Percentiles rank a stretch among this genome's conserved stretches.
phyloP scores from a whole-genome alignment of 177 flowering plant genomes.

The Vitis hybrid region DNA sequence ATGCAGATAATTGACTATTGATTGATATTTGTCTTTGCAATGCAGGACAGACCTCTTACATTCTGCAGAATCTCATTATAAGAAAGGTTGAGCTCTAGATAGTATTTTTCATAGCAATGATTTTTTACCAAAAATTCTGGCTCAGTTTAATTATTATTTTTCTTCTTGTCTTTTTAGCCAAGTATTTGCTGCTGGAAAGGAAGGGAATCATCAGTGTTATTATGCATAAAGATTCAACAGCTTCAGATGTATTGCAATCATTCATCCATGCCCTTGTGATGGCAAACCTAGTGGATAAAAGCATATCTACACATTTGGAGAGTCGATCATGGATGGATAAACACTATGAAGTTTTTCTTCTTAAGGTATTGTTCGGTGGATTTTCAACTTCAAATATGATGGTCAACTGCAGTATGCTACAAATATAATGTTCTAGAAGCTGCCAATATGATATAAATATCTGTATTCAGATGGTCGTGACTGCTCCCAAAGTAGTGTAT shows the following conservation, averaged over 20 bases:
- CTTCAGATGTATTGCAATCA: conserved; percentile 72
- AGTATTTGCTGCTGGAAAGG: conserved; percentile 64
- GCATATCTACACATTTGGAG: conserved; percentile 38
- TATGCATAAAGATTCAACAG: conserved; percentile 70
- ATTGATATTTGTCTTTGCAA: conserved; percentile 24
- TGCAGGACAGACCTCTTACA: conserved; percentile 66
- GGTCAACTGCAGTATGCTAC: no score
- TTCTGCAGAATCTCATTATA: conserved; percentile 53
- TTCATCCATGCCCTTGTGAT: conserved; percentile 81
- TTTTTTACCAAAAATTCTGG: conserved; percentile 1
- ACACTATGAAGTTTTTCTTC: conserved; percentile 54
- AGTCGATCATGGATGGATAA: conserved; percentile 84
- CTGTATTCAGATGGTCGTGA: no score
- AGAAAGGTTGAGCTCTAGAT: conserved; percentile 50
- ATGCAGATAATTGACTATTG: not conserved
- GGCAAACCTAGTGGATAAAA: conserved; percentile 38
- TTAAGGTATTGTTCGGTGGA: conserved; percentile 47
- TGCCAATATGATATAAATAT: no score
- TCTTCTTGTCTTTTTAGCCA: conserved; percentile 38
- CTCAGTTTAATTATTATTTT: conserved; percentile 10
- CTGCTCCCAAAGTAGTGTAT: no score
- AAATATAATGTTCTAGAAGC: no score
- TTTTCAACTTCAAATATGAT: not conserved
- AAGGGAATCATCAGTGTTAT: conserved; percentile 47
- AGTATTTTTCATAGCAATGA: not conserved